Evolutionary conservation across 106 monocot species (phyloP).

Genomic region (Dendrobium officinale): DNA sequence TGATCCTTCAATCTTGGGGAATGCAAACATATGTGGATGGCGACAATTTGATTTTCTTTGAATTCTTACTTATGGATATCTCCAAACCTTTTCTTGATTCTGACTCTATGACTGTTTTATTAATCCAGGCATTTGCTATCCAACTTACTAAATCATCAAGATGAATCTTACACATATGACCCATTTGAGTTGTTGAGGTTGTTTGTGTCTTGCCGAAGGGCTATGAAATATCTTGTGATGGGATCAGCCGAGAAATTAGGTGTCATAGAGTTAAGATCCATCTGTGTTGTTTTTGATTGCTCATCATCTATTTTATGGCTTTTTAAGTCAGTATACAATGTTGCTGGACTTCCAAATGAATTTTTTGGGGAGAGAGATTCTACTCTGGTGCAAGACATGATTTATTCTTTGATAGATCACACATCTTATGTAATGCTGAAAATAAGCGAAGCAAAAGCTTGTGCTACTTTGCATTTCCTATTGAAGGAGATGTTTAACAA

Average conservation of each 20-base stretch:
- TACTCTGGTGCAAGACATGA: conserved; percentile 25
- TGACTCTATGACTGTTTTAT: neutral
- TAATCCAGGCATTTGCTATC: conserved; percentile 50
- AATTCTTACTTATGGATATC: neutral
- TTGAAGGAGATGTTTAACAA: neutral
- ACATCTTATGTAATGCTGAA: conserved; percentile 52
- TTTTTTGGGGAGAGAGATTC: conserved; percentile 15
- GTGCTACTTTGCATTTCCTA: conserved; percentile 8
- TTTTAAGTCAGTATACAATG: conserved; percentile 43
- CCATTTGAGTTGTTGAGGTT: conserved; percentile 44
- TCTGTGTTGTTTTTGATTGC: conserved; percentile 17
- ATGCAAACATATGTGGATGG: neutral
- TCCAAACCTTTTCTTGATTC: neutral
- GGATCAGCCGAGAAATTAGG: conserved; percentile 18
- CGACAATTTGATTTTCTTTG: neutral
- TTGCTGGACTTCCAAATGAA: conserved; percentile 28
- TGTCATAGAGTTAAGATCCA: conserved; percentile 10
- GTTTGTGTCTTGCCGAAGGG: conserved; percentile 70
- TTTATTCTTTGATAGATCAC: conserved; percentile 57
- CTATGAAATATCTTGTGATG: conserved; percentile 50
- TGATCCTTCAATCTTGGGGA: neutral
- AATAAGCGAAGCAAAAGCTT: conserved; percentile 27
- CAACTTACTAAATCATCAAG: conserved; percentile 18
- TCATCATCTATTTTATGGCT: conserved; percentile 55
- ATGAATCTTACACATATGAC: conserved; percentile 17